A percentile compares a stretch with the other conserved stretches of the same genome.
Evolutionary conservation across 129 eudicot genomes (phyloP).

Genomic region (Flaveria bidentis): DNA sequence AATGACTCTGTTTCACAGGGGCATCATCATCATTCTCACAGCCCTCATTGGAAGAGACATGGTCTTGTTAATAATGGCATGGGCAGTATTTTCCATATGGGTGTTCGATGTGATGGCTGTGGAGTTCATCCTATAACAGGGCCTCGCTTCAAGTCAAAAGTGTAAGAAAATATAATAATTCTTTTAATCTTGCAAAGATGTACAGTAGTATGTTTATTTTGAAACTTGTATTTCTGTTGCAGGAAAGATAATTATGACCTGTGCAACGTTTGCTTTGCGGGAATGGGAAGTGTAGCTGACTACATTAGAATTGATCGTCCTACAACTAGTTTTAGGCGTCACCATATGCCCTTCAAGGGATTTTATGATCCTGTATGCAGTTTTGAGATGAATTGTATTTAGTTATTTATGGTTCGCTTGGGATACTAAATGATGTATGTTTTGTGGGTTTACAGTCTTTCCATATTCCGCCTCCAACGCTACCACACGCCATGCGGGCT

Average conservation of each 20-base stretch:
- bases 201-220: not conserved
- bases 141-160: conserved; percentile 85
- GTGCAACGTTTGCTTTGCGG: conserved; percentile 66
- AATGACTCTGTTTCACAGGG: conserved; percentile 31
- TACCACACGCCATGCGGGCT: conserved; percentile 47
- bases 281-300: conserved; percentile 53
- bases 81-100: conserved; percentile 59
- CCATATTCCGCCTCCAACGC: conserved; percentile 23
- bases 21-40: conserved; percentile 28
- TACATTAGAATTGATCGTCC: conserved; percentile 77
- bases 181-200: not conserved
- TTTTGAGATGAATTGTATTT: not conserved
- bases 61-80: conserved; percentile 39
- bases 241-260: conserved; percentile 84
- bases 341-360: conserved; percentile 37
- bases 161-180: conserved; percentile 44
- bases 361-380: conserved; percentile 49
- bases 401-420: not conserved
- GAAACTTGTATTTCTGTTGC: conserved; percentile 30
- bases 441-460: conserved; percentile 12
- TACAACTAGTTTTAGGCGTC: conserved; percentile 31
- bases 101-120: conserved; percentile 89
- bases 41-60: conserved; percentile 39
- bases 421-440: not conserved
- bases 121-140: conserved; percentile 81